Conservation (phyloP, 2,329 filamentous ascomycete species). For the Acrocalymma vagum region DNA sequence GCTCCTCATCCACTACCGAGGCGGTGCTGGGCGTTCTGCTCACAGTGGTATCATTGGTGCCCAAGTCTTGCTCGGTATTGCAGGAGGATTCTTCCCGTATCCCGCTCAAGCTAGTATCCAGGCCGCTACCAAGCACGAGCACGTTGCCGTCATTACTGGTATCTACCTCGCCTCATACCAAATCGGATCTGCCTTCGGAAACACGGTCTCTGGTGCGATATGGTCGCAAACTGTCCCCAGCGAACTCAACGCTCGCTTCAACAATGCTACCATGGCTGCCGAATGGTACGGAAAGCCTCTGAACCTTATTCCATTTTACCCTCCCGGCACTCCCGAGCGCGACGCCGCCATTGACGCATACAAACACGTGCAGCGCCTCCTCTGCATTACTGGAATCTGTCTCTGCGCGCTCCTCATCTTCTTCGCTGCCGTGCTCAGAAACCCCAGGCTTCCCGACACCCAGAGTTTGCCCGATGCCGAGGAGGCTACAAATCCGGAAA, state of each 20-base stretch:
- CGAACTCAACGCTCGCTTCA: conserved; percentile 50
- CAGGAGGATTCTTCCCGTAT: conserved; percentile 69
- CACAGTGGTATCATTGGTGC: conserved; percentile 68
- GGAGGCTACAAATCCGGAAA: conserved; percentile 6
- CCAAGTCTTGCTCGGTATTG: conserved; percentile 69
- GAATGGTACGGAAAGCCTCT: conserved; percentile 55
- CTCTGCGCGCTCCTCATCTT: conserved; percentile 56
- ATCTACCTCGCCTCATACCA: conserved; percentile 69
- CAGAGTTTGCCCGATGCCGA: conserved; percentile 57
- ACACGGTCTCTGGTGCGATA: conserved; percentile 67
- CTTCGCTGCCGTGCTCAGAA: conserved; percentile 56
- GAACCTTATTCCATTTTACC: conserved; percentile 44
- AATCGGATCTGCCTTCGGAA: conserved; percentile 67
- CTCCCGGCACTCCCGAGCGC: conserved; percentile 55
- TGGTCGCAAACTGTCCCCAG: conserved; percentile 64
- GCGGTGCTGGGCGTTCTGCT: conserved; percentile 53
- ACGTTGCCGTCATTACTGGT: conserved; percentile 70
- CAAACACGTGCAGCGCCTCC: conserved; percentile 54
- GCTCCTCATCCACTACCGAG: conserved; percentile 70
- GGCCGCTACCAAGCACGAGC: conserved; percentile 60
- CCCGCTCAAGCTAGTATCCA: conserved; percentile 61
- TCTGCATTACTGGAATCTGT: conserved; percentile 61
- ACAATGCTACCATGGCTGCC: conserved; percentile 50
- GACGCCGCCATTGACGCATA: conserved; percentile 55
- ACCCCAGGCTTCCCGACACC: conserved; percentile 55